Conservation (phyloP, 176 grass and related monocot genomes). For the Oryza meyeriana region DNA sequence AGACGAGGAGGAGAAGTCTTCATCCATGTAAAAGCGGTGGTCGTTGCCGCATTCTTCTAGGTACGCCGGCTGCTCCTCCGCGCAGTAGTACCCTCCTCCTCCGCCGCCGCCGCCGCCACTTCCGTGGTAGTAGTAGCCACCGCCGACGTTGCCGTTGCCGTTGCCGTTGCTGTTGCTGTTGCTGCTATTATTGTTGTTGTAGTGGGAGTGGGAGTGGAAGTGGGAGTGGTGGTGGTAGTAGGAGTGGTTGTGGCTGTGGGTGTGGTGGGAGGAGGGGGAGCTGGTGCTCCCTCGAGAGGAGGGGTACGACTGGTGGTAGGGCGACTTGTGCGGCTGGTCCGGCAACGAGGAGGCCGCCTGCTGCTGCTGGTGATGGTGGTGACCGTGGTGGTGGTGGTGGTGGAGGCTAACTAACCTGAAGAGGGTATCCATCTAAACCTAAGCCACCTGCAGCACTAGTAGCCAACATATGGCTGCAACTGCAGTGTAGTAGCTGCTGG, state of each 20-base stretch:
- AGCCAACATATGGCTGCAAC: slow-evolving; percentile 16
- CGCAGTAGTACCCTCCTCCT: not conserved
- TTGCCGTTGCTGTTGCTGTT: not conserved
- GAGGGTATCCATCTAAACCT: slow-evolving; percentile 40
- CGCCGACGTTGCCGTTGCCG: too few species aligned
- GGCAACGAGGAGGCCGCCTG: not conserved
- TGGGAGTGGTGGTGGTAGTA: not conserved
- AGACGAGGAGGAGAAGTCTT: slow-evolving; percentile 97
- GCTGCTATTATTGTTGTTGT: not conserved
- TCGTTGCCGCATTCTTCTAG: slow-evolving; percentile 91
- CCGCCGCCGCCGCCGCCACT: not conserved
- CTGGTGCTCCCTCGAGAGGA: slow-evolving; percentile 23
- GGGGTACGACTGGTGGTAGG: slow-evolving; percentile 15
- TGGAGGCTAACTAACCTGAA: slow-evolving; percentile 32
- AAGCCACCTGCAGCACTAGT: slow-evolving; percentile 22
- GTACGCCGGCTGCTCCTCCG: slow-evolving; percentile 22
- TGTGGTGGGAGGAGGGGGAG: slow-evolving; percentile 34
- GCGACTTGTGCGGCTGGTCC: slow-evolving; percentile 5
- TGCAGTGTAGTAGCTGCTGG: not conserved
- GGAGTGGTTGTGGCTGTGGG: not conserved
- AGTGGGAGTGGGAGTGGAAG: slow-evolving; percentile 14
- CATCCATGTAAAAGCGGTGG: slow-evolving; percentile 85
- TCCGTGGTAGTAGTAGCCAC: not conserved
- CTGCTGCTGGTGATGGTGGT: not conserved
- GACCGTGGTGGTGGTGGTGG: not conserved